Base-by-base conservation (phyloP, 768 basidiomycete species). In the Trichaptum fuscoviolaceum region DNA sequence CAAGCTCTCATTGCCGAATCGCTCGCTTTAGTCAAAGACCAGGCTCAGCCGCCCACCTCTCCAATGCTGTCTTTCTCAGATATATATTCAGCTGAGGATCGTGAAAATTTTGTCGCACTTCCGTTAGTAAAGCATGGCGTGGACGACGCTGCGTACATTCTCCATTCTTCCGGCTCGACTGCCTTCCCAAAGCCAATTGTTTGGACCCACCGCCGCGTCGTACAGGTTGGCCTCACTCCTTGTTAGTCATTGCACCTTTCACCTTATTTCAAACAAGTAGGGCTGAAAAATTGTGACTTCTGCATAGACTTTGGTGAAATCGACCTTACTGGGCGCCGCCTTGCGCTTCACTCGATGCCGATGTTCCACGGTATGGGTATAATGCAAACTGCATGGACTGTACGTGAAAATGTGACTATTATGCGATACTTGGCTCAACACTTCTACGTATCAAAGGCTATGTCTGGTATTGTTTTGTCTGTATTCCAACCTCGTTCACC, bases 171-270 rank as follows among this genome's bases (percentile, higher is more conserved):
- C 58, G 75, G 76, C 8, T 75, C 76, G 4, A 74, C 75, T 15
- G 68, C 73, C 0, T 73, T 75, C 64, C 74, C 75, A 5, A 77
- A 76, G 65, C 71, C 74, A 1, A 71, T 75, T 35, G 64, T 66
- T 5, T 57, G 69, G 58, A 69, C 67, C 9, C 65, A 73, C 58
- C 58, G 26, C 20, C 36, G 25, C 2, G 25, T 66, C 42, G 59
- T 67, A 7, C 60, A 73, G 62, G 68, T 68, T 70, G 65, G 63
- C n/a, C 57, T 74, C 25, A 58, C 67, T 7, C 63, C 72, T 57
- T 68, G 70, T 71, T 64, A 62, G 64, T 7, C 64, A 70, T 72
- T n/a, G n/a, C n/a, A n/a, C 9, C 26, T 12, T 20, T 52, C 42
- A 6, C 42, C 20, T 52, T 12, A 62, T 10, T 67, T 63, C 0